Conservation (phyloP, 129 eudicot species). For the Flaveria sonorensis region DNA sequence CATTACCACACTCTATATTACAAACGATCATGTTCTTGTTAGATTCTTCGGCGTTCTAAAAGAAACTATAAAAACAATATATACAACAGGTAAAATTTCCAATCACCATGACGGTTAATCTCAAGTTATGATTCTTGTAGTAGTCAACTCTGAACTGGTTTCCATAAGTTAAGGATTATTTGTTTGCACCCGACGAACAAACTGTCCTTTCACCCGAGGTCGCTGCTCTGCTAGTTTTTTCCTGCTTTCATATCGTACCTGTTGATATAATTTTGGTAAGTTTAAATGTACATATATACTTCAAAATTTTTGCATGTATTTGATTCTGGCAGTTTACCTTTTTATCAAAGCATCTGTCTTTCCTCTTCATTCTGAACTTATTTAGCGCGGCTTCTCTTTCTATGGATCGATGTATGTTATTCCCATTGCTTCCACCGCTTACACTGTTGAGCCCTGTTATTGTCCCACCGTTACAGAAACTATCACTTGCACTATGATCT, state of each 20-base stretch:
- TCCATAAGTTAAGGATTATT: constrained; percentile 49
- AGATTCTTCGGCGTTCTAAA: no score
- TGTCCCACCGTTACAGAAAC: constrained; percentile 46
- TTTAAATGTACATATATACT: no score
- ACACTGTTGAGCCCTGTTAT: constrained; percentile 44
- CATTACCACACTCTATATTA: no score
- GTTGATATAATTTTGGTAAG: constrained; percentile 6
- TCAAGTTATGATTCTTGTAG: constrained; percentile 11
- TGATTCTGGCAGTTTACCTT: constrained; percentile 48
- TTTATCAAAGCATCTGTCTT: constrained; percentile 91
- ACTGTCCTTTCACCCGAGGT: constrained; percentile 94
- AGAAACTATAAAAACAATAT: no score
- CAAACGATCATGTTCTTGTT: no score
- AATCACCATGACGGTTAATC: neutral
- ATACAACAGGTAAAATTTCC: no score
- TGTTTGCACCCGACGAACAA: constrained; percentile 70
- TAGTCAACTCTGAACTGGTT: constrained; percentile 30
- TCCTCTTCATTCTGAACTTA: constrained; percentile 83
- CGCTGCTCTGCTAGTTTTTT: constrained; percentile 94
- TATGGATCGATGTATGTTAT: constrained; percentile 47
- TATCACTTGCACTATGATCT: constrained; percentile 61
- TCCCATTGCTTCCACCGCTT: constrained; percentile 51
- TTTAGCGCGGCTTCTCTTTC: constrained; percentile 75
- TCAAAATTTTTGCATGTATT: no score
- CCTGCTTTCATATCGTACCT: constrained; percentile 92